Conservation (phyloP, 2,329 filamentous ascomycete genomes). For the Domatiomyces globalis region DNA sequence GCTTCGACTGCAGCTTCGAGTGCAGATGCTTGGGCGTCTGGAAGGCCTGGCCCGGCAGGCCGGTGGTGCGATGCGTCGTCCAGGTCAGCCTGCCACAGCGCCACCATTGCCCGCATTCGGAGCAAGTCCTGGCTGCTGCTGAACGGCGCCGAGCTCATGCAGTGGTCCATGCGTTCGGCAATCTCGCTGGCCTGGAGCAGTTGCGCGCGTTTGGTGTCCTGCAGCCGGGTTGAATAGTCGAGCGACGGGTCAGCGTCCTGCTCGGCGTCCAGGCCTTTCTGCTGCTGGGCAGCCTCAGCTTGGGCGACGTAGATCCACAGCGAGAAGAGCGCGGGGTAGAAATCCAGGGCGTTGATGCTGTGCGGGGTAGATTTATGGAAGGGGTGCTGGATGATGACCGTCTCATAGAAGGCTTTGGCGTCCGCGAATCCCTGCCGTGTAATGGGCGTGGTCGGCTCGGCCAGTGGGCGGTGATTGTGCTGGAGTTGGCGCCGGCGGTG, state of each 20-base stretch:
- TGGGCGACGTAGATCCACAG: conserved; percentile 67
- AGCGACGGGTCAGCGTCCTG: conserved; percentile 1
- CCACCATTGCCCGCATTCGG: conserved; percentile 57
- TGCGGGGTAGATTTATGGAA: conserved; percentile 48
- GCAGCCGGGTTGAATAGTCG: conserved; percentile 3
- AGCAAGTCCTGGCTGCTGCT: conserved; percentile 53
- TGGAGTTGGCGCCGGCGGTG: no score
- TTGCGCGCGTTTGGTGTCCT: conserved; percentile 24
- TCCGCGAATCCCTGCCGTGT: conserved; percentile 39
- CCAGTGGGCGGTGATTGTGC: neutral
- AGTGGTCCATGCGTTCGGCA: conserved; percentile 52
- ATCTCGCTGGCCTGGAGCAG: conserved; percentile 48
- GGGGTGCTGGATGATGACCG: conserved; percentile 62
- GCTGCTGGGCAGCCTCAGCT: conserved; percentile 36
- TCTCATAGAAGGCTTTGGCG: conserved; percentile 59
- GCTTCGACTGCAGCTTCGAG: no score
- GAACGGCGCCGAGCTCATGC: conserved; percentile 57
- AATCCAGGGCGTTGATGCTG: conserved; percentile 53
- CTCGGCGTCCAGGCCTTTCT: conserved; percentile 23
- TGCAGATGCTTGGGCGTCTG: no score
- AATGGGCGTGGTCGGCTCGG: conserved; percentile 18
- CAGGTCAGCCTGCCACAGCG: conserved; percentile 62
- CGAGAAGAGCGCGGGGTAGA: conserved; percentile 67
- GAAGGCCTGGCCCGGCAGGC: neutral
- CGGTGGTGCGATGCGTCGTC: conserved; percentile 1